Base-by-base conservation (phyloP, 176 grass and related monocot species). In the Triticum timopheevii region DNA sequence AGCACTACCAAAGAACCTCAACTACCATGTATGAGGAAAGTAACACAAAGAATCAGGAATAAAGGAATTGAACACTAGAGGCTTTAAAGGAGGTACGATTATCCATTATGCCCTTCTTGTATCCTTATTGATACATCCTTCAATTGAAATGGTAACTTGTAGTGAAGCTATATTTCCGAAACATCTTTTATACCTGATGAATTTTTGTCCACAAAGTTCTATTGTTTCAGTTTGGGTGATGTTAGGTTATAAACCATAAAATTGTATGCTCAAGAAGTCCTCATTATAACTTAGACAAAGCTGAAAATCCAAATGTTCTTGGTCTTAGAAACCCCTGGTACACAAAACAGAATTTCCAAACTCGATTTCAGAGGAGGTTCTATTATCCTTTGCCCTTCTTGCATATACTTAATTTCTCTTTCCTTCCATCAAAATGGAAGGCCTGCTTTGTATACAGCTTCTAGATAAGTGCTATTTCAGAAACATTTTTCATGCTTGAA, bases 141-240 rank as follows among this genome's bases (percentile, higher is more conserved):
- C 15, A 30, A 20, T 19, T 25, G 11, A 52, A 75, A 75, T 75
- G 34, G 30, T 56, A 58, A 1, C 24, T 74, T 54, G 23, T 65
- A 85, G 45, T 64, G 54, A 66, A 61, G 25, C 69, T 61, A 30
- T 36, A 27, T 35, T 80, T 86, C 23, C 23, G 2, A 78, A 78
- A 61, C 54, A 61, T 78, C 12, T 63, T 61, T 28, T 47, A 80
- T 36, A 49, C 22, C 8, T 47, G 47, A 65, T 30, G 15, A 73
- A 59, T 47, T 56, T 36, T 19, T 10, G 13, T 4, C n/a, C 33
- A 72, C 58, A 68, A 49, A 19, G 4, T 47, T 80, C 12, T 42
- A 80, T 13, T 13, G 58, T 80, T 74, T 35, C 68, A 70, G 24
- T 63, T 86, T 19, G 8, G 23, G 24, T 1, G 36, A 72, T 13